phyloP scores from a whole-genome alignment of 169 alveolate genomes.

The Sarcocystis neurona region DNA sequence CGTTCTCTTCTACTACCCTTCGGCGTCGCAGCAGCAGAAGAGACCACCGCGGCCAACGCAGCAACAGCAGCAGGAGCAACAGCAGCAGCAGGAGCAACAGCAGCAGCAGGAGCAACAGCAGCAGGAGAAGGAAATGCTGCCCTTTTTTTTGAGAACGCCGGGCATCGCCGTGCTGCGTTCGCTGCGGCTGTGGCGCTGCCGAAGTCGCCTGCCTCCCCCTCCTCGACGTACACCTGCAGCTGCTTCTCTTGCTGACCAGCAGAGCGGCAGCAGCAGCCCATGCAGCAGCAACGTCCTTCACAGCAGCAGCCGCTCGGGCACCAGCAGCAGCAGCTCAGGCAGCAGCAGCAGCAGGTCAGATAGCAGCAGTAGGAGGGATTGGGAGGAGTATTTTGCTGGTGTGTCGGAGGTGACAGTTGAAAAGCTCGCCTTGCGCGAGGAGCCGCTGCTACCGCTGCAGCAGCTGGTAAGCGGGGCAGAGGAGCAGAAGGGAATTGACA shows the following conservation, averaged over 20 bases:
- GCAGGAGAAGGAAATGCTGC: background rate
- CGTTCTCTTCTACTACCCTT: background rate
- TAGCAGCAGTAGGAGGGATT: too few relatives aligned
- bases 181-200: too few relatives aligned
- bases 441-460: conserved; percentile 34
- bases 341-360: too few relatives aligned
- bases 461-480: conserved; percentile 22
- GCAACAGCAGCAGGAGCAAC: background rate
- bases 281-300: too few relatives aligned
- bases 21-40: background rate
- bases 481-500: conserved; percentile 35
- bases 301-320: too few relatives aligned
- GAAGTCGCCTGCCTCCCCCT: too few relatives aligned
- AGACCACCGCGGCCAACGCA: background rate
- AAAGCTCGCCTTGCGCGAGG: conserved; percentile 35
- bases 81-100: background rate
- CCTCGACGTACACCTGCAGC: too few relatives aligned
- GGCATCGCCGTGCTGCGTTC: conserved; percentile 14
- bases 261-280: too few relatives aligned
- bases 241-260: too few relatives aligned
- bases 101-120: background rate
- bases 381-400: too few relatives aligned
- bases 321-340: too few relatives aligned
- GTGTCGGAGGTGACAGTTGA: conserved; percentile 26
- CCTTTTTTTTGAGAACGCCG: background rate